Evolutionary conservation across 495 filamentous ascomycete genomes (phyloP).

Genomic region (Penicillium bialowiezense): DNA sequence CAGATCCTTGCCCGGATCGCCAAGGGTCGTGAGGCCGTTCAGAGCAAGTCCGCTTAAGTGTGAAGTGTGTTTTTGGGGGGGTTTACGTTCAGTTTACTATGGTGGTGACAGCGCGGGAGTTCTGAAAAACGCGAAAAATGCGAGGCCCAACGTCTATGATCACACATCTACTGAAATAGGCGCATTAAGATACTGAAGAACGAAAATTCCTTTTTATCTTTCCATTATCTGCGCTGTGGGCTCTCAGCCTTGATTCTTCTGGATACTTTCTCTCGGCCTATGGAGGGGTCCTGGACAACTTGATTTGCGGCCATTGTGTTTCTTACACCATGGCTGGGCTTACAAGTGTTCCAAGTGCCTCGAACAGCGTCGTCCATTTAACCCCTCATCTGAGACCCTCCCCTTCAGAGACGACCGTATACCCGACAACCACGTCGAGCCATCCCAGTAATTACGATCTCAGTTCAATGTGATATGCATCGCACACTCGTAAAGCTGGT

Average conservation of each 20-base stretch:
- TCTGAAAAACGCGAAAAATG: not conserved
- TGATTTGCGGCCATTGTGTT: not conserved
- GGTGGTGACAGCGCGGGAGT: conserved; percentile 35
- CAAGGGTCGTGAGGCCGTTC: conserved; percentile 64
- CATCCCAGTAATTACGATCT: no score
- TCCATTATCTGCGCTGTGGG: not conserved
- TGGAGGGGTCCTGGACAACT: not conserved
- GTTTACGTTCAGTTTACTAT: conserved; percentile 38
- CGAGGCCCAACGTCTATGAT: not conserved
- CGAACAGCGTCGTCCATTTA: not conserved
- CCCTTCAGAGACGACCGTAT: not conserved
- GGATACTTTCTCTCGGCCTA: not conserved
- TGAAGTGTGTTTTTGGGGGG: conserved; percentile 30
- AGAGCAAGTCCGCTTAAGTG: conserved; percentile 38
- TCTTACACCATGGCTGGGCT: not conserved
- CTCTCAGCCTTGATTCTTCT: not conserved
- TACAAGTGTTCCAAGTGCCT: not conserved
- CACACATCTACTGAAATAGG: not conserved
- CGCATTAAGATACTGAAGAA: not conserved
- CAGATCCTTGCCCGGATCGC: conserved; percentile 46
- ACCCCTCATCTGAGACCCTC: not conserved
- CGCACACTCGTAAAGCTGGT: no score
- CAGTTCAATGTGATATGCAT: no score
- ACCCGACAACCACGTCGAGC: not conserved
- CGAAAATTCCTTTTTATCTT: conserved; percentile 3